phyloP scores from a whole-genome alignment of 2,329 filamentous ascomycete genomes.

The Pezicula radicicola region DNA sequence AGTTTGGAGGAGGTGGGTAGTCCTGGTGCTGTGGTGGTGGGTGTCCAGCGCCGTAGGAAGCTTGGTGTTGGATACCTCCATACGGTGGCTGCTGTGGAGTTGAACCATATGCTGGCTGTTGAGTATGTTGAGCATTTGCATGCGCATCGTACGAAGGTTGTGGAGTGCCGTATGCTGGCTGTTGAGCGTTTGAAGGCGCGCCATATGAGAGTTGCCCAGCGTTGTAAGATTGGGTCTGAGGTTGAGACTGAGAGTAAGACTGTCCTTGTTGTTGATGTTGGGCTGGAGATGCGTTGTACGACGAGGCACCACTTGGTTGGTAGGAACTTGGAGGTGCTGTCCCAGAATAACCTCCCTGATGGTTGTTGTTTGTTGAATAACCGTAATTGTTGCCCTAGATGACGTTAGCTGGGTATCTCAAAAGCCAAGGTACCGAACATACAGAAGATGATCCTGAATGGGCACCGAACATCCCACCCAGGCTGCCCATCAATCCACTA shows the following conservation, averaged over 20 bases:
- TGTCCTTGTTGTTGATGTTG: constrained; percentile 1
- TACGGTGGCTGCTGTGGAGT: constrained; percentile 16
- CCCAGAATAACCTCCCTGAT: constrained; percentile 55
- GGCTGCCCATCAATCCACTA: constrained; percentile 22
- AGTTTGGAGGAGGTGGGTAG: constrained; percentile 12
- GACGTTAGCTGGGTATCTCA: constrained; percentile 13
- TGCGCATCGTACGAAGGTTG: constrained; percentile 5
- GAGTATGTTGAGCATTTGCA: neutral
- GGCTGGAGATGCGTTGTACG: constrained; percentile 11
- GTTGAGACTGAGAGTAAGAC: constrained; percentile 7
- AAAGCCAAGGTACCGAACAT: constrained; percentile 3
- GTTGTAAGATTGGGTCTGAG: constrained; percentile 1
- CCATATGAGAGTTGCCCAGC: constrained; percentile 9
- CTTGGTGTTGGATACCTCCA: constrained; percentile 9
- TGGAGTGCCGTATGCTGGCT: constrained; percentile 7
- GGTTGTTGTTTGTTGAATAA: constrained; percentile 49
- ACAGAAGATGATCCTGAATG: constrained; percentile 17
- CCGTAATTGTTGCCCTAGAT: constrained; percentile 55
- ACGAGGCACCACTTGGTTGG: constrained; percentile 34
- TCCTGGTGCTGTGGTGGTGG: constrained; percentile 12
- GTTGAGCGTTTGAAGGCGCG: constrained; percentile 6
- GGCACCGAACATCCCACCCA: constrained; percentile 26
- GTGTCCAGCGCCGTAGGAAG: neutral
- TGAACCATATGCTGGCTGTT: constrained; percentile 3
- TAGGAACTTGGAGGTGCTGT: constrained; percentile 62